Evolutionary conservation across 352 stramenopile genomes (phyloP).

Genomic region (Phytophthora ohioensis): DNA sequence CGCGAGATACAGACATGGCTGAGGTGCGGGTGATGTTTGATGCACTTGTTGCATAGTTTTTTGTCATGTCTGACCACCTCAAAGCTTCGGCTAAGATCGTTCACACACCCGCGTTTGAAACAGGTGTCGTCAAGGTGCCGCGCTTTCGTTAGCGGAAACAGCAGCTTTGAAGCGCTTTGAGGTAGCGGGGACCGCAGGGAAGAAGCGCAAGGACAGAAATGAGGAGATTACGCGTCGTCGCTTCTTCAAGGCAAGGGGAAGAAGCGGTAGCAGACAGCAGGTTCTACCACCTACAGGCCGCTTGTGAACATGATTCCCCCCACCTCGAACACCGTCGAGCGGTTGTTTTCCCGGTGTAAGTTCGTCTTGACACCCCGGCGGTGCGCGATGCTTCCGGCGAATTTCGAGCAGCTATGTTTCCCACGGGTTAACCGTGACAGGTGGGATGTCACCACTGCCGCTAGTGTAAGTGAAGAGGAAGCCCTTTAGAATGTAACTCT

Average conservation of each 20-base stretch:
- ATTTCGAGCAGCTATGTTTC: slow-evolving; percentile 1
- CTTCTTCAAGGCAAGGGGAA: neutral
- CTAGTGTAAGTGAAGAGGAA: no score
- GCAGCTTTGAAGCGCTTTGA: slow-evolving; percentile 2
- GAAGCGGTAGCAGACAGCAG: neutral
- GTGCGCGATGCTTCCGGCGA: neutral
- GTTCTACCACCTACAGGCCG: neutral
- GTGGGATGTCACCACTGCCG: neutral
- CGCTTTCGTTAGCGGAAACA: neutral
- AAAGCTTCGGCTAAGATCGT: slow-evolving; percentile 11
- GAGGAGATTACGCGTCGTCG: neutral
- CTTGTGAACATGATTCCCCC: neutral
- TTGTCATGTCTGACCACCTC: slow-evolving; percentile 10
- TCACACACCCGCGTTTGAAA: slow-evolving; percentile 8
- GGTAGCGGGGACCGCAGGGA: neutral
- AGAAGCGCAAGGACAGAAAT: neutral
- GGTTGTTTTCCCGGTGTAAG: slow-evolving; percentile 3
- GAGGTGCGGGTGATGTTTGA: slow-evolving; percentile 15
- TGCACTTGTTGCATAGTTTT: slow-evolving; percentile 4
- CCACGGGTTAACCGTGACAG: neutral
- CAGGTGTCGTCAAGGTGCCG: neutral
- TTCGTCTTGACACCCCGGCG: neutral
- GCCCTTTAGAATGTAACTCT: no score
- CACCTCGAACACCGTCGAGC: neutral
- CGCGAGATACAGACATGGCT: slow-evolving; percentile 11